A percentile compares a stretch with the other conserved stretches of the same genome.
Evolutionary conservation across 2,329 filamentous ascomycete species (phyloP).

Genomic region (Colletotrichum tabaci): DNA sequence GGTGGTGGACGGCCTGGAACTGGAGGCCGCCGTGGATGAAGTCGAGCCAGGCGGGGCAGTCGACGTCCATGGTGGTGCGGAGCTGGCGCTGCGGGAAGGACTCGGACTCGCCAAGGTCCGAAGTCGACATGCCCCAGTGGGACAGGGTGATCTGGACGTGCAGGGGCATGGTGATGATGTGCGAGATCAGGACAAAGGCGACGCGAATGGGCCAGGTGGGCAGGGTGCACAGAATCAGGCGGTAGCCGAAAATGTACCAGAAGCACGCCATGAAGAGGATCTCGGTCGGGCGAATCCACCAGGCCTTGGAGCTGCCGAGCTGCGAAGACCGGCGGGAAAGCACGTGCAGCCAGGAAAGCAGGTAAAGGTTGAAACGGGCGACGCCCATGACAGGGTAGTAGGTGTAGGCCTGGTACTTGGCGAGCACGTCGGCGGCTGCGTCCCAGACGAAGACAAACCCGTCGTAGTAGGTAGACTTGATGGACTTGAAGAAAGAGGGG

Average conservation of each 20-base stretch:
- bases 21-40: conserved; percentile 81
- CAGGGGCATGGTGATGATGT: conserved; percentile 76
- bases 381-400: conserved; percentile 79
- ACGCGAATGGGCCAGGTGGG: conserved; percentile 72
- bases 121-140: conserved; percentile 80
- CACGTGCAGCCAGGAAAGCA: conserved; percentile 77
- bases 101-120: conserved; percentile 74
- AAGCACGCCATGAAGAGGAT: conserved; percentile 74
- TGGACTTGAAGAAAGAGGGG: conserved; percentile 74
- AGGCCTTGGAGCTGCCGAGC: conserved; percentile 70
- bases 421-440: conserved; percentile 69
- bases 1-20: conserved; percentile 80
- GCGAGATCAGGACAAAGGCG: conserved; percentile 74
- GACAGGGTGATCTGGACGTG: conserved; percentile 81
- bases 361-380: conserved; percentile 81
- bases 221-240: conserved; percentile 72
- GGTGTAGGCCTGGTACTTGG: conserved; percentile 75
- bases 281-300: conserved; percentile 79
- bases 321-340: conserved; percentile 68
- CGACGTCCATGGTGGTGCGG: conserved; percentile 81
- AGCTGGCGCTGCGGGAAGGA: conserved; percentile 80
- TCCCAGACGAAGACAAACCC: conserved; percentile 74
- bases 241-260: conserved; percentile 79
- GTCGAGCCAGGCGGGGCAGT: conserved; percentile 80
- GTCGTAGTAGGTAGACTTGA: conserved; percentile 78